Base-by-base conservation (phyloP, 2,329 filamentous ascomycete species). In the Aspergillus brasiliensis region DNA sequence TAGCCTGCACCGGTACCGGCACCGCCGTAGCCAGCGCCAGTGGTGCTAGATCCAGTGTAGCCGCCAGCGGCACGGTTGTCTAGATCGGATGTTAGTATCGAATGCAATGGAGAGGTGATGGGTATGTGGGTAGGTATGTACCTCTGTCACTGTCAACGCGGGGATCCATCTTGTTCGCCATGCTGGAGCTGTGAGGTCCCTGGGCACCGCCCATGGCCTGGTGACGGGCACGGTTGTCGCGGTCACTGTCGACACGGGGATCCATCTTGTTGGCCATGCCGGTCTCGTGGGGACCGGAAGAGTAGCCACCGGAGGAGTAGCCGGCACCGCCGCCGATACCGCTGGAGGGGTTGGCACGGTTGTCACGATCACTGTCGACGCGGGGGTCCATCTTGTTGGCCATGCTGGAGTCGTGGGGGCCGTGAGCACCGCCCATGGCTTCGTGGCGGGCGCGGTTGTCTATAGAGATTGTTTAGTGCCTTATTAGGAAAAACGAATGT, bases 151-250 rank as follows among this genome's bases (percentile, higher is more conserved):
- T 61, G 56, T 66, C 62, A 25, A 67, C 53, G 28, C 82, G 77
- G 23, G 84, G 84, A 64, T 86, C 84, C 2, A 71, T 67, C 34
- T 82, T 80, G 71, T 86, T 86, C n/a, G 74, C 75, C 3, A 75
- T 2, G 47, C 78, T 77, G 25, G 75, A 78, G 60, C 60, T 64
- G 69, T 84, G 80, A 34, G 78, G 77, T 7, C 82, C 81, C 17
- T 62, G 52, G 13, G 59, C 34, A 23, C 61, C 61, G 3, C 59
- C 61, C 62, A 63, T 31, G 3, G 56, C 56, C 15, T 61, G 31
- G 19, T 62, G 61, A 15, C 61, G 61, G 10, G 47, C 59, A 28
- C 56, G 61, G 61, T 63, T 63, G 28, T 63, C 61, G 5, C 31
- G 21, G 53, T 63, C 61, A 2, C 51, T 57, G 28, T 67, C 65